Conservation (phyloP, 768 basidiomycete genomes). For the Filobasidium floriforme region DNA sequence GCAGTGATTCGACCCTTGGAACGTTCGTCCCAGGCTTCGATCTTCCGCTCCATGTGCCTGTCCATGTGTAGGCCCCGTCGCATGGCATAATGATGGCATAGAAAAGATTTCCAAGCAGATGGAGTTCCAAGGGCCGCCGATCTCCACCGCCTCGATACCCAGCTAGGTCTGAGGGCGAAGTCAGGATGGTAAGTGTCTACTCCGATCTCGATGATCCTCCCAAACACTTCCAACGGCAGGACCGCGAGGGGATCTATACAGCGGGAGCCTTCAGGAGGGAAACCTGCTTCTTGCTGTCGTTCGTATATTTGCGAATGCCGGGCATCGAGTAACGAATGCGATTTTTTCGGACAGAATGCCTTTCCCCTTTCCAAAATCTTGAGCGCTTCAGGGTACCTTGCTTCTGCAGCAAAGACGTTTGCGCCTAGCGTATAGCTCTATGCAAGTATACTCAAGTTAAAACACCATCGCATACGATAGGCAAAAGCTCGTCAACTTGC, state of each 20-base stretch:
- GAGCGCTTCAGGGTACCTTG: too few relatives aligned
- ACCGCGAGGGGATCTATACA: not conserved
- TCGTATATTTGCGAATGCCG: not conserved
- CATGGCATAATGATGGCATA: not conserved
- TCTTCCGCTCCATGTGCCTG: not conserved
- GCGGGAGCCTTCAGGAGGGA: not conserved
- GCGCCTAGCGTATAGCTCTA: too few relatives aligned
- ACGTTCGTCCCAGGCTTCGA: not conserved
- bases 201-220: not conserved
- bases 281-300: not conserved
- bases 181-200: not conserved
- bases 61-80: not conserved
- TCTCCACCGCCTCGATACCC: not conserved
- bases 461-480: not conserved
- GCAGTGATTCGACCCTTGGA: slow-evolving; percentile 1
- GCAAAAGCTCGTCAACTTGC: not conserved
- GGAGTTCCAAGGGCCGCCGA: not conserved
- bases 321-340: too few relatives aligned
- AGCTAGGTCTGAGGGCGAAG: not conserved
- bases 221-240: not conserved
- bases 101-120: not conserved
- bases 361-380: too few relatives aligned
- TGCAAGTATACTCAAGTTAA: not conserved
- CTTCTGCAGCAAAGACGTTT: too few relatives aligned
- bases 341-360: too few relatives aligned